Evolutionary conservation across 2,329 filamentous ascomycete species (phyloP).

Genomic region (Ambrosiella xylebori): DNA sequence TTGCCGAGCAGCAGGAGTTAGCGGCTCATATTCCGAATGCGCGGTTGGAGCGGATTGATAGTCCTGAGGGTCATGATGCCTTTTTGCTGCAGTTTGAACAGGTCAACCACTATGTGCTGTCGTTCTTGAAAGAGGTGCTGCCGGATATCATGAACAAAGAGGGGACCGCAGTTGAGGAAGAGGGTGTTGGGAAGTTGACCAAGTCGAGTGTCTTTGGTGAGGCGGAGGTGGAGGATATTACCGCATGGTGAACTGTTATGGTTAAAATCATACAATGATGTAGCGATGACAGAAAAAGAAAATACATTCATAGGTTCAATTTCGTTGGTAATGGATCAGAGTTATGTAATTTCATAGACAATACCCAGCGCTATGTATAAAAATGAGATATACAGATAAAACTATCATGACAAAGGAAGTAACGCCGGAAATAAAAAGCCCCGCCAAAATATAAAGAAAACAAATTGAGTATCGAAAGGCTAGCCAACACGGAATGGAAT

Average conservation of each 20-base stretch:
- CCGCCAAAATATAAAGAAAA: neutral
- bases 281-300: neutral
- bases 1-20: constrained; percentile 87
- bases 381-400: neutral
- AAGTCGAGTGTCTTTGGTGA: constrained; percentile 91
- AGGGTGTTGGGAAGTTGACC: constrained; percentile 44
- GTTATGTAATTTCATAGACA: neutral
- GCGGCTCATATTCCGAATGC: constrained; percentile 65
- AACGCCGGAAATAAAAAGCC: neutral
- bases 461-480: neutral
- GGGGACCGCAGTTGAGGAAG: constrained; percentile 28
- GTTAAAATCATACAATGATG: neutral
- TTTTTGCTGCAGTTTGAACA: constrained; percentile 95
- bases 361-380: neutral
- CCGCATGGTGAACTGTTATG: constrained; percentile 50
- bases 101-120: constrained; percentile 73
- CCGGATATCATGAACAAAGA: constrained; percentile 71
- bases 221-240: constrained; percentile 91
- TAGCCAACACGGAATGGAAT: neutral
- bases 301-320: neutral
- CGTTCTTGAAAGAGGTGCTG: constrained; percentile 65
- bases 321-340: neutral
- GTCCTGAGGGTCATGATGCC: constrained; percentile 87
- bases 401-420: neutral
- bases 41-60: constrained; percentile 72